Conservation (phyloP, 495 filamentous ascomycete genomes). For the Haplographium delicatum region DNA sequence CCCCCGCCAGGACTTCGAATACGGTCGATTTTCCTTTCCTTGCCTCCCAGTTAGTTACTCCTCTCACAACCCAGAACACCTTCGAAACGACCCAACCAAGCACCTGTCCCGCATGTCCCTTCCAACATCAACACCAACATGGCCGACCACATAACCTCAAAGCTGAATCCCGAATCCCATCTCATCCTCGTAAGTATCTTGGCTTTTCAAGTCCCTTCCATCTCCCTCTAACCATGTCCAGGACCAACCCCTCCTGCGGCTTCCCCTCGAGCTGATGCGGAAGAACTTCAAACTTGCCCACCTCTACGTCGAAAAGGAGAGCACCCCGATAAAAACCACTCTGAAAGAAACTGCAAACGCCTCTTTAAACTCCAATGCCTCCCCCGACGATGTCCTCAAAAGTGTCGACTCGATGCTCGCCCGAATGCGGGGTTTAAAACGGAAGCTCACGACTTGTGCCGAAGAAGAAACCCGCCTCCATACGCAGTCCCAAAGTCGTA, state of each 20-base stretch:
- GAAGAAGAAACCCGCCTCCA: conserved; percentile 74
- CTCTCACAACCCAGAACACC: not conserved
- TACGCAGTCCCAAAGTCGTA: conserved; percentile 64
- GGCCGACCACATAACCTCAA: conserved; percentile 32
- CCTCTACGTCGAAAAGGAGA: conserved; percentile 73
- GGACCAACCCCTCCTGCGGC: conserved; percentile 93
- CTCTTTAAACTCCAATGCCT: conserved; percentile 52
- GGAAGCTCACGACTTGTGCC: conserved; percentile 72
- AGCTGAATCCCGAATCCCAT: conserved; percentile 53
- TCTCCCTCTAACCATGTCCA: conserved; percentile 44
- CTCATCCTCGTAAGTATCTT: conserved; percentile 20
- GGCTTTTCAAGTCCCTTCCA: conserved; percentile 1
- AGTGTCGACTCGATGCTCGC: conserved; percentile 79
- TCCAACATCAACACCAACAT: conserved; percentile 8
- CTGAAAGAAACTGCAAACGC: conserved; percentile 66
- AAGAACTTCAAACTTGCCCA: conserved; percentile 91
- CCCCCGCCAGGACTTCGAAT: no score
- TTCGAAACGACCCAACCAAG: no score
- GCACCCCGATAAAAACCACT: conserved; percentile 58
- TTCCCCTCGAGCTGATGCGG: conserved; percentile 85
- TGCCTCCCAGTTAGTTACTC: not conserved
- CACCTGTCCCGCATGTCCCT: not conserved
- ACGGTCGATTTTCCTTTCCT: no score
- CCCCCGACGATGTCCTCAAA: conserved; percentile 63
- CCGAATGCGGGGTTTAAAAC: conserved; percentile 77